These are phyloP conservation scores for Candolleomyces efflorescens DNA, from an alignment of 768 basidiomycete species.

Conservation along the genomic window DNA sequence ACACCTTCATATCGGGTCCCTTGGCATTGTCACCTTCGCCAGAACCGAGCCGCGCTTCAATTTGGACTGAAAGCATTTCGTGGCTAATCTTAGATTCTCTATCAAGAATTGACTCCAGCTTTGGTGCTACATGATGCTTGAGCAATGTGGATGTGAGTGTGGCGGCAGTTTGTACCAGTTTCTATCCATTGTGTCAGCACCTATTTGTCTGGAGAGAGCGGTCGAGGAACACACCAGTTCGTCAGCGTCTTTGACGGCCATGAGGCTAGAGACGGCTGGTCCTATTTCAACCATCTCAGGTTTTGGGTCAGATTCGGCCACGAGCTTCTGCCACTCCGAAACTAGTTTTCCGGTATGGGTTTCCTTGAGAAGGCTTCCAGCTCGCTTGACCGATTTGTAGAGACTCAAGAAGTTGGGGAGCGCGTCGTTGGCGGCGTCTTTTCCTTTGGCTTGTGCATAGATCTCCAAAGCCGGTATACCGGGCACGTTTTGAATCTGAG, in stretches of 20 bases:
- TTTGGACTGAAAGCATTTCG: conserved; percentile 77
- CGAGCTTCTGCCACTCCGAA: conserved; percentile 75
- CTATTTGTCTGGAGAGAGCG: background rate
- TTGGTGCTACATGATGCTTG: conserved; percentile 79
- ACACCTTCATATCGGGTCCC: conserved; percentile 89
- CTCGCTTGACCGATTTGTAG: conserved; percentile 57
- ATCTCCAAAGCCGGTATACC: conserved; percentile 68
- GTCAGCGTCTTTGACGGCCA: conserved; percentile 89
- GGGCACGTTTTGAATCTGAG: conserved; percentile 63
- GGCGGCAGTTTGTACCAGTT: conserved; percentile 70
- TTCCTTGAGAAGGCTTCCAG: conserved; percentile 82
- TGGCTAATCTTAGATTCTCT: conserved; percentile 89
- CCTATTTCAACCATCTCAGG: conserved; percentile 81
- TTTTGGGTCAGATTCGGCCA: conserved; percentile 50
- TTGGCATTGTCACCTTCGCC: conserved; percentile 74
- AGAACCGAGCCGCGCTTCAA: conserved; percentile 85
- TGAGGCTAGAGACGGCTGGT: conserved; percentile 66
- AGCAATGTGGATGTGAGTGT: conserved; percentile 82
- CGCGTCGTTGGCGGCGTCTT: conserved; percentile 73
- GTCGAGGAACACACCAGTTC: conserved; percentile 63
- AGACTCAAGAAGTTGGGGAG: conserved; percentile 61
- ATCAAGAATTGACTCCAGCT: conserved; percentile 88
- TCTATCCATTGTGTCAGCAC: conserved; percentile 39
- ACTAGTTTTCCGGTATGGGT: conserved; percentile 80
- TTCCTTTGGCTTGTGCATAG: conserved; percentile 71